Percentiles rank a stretch among this genome's conserved stretches.
Evolutionary conservation across 176 grass and related monocot genomes (phyloP).

Genomic region (Oryza glaberrima): DNA sequence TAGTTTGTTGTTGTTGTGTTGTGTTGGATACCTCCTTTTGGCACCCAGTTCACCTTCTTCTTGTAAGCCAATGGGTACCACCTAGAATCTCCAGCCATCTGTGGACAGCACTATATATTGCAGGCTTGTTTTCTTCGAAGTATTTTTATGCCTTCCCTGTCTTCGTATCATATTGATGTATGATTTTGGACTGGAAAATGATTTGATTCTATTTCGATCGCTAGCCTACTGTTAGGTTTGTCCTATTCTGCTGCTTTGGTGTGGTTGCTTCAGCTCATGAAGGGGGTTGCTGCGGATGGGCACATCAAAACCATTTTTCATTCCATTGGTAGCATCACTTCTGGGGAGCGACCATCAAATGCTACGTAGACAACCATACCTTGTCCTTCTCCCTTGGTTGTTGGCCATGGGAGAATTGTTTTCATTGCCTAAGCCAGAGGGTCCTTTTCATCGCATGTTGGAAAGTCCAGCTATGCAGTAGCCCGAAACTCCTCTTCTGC

Average conservation of each 20-base stretch:
- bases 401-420: no score
- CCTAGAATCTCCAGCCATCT: not conserved
- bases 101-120: not conserved
- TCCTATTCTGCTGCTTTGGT: not conserved
- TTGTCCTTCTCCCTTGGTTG: no score
- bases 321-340: no score
- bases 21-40: not conserved
- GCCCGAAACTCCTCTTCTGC: no score
- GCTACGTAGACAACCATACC: no score
- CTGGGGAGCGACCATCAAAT: no score
- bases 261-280: not conserved
- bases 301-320: not conserved
- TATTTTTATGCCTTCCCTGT: not conserved
- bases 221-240: not conserved
- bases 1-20: not conserved
- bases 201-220: not conserved
- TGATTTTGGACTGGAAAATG: not conserved
- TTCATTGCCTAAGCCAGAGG: no score
- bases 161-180: not conserved
- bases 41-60: not conserved
- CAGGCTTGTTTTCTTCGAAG: not conserved
- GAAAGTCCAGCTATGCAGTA: no score
- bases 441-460: no score
- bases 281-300: not conserved
- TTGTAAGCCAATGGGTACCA: not conserved